Percentiles rank a stretch among this genome's conserved stretches.
These are phyloP conservation scores for Colletotrichum sp. DNA, from an alignment of 2,329 filamentous ascomycete species.

Conservation along the genomic window DNA sequence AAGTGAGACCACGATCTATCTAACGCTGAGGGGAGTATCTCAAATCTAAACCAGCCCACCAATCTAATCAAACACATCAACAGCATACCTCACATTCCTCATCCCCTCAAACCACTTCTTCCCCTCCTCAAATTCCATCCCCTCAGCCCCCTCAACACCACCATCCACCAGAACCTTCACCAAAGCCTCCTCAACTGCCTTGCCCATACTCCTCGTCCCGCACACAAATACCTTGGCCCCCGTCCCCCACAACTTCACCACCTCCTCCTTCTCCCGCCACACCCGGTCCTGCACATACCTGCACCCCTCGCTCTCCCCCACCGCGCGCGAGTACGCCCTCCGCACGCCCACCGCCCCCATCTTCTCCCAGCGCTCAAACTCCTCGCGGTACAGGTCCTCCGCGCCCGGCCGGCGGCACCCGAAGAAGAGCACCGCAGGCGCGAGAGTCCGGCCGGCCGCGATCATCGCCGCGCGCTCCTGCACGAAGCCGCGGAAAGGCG, in stretches of 20 bases:
- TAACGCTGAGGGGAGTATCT: background rate
- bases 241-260: slow-evolving; percentile 36
- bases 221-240: slow-evolving; percentile 65
- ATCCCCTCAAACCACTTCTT: slow-evolving; percentile 53
- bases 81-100: slow-evolving; percentile 61
- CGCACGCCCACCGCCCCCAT: slow-evolving; percentile 59
- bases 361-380: slow-evolving; percentile 51
- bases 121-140: slow-evolving; percentile 42
- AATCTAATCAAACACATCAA: slow-evolving; percentile 63
- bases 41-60: background rate
- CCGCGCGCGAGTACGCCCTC: slow-evolving; percentile 55
- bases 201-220: slow-evolving; percentile 52
- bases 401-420: slow-evolving; percentile 46
- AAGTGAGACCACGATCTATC: background rate
- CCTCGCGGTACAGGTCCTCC: slow-evolving; percentile 50
- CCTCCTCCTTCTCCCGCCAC: slow-evolving; percentile 32
- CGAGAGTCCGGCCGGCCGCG: slow-evolving; percentile 40
- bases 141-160: slow-evolving; percentile 23
- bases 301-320: slow-evolving; percentile 50
- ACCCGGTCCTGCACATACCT: slow-evolving; percentile 53
- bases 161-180: slow-evolving; percentile 24
- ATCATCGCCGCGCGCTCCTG: slow-evolving; percentile 41
- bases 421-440: slow-evolving; percentile 53
- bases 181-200: slow-evolving; percentile 40
- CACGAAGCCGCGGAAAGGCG: slow-evolving; percentile 26